A percentile compares a stretch with the other conserved stretches of the same genome.
Conservation (phyloP, 2,329 filamentous ascomycete genomes). For the Pseudocercospora cruenta region DNA sequence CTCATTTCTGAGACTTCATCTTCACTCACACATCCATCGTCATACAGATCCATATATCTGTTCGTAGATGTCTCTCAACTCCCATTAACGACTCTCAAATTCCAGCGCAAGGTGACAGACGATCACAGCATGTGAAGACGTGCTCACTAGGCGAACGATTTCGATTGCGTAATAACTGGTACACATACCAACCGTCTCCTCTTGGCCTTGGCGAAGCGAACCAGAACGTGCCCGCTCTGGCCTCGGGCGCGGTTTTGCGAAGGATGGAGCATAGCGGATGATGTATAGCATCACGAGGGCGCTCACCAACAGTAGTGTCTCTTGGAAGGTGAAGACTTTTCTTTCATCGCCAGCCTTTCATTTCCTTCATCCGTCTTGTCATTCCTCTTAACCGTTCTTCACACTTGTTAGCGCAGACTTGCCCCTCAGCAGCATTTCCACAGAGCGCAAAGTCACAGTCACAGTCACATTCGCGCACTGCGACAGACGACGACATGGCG, state of each 20-base stretch:
- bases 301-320: background rate
- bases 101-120: background rate
- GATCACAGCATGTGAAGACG: background rate
- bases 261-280: background rate
- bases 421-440: background rate
- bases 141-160: background rate
- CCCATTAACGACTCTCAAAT: background rate
- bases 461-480: background rate
- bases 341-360: background rate
- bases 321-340: constrained; percentile 6
- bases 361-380: background rate
- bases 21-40: background rate
- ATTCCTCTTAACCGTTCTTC: background rate
- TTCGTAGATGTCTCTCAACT: background rate
- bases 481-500: background rate
- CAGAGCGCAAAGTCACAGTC: background rate
- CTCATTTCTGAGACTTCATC: background rate
- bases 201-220: constrained; percentile 1
- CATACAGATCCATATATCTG: background rate
- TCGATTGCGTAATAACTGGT: constrained; percentile 3
- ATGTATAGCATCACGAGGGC: constrained; percentile 1
- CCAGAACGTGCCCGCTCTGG: background rate
- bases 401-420: background rate
- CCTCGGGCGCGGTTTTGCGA: background rate
- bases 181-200: background rate